phyloP scores from a whole-genome alignment of 2,329 filamentous ascomycete species.

The Fusarium chuoi region DNA sequence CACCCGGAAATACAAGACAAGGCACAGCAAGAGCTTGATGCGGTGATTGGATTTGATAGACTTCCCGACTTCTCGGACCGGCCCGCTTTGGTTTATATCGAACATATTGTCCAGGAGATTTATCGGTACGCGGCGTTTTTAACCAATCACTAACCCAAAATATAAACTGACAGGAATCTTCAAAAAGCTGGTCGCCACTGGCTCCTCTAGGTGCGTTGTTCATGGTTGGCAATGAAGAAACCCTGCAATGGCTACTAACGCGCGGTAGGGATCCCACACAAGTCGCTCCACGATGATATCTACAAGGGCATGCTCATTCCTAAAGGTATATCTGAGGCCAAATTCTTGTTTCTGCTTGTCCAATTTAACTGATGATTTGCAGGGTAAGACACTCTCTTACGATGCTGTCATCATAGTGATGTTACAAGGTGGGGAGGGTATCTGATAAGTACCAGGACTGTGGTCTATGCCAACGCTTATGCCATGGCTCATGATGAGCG shows the following conservation, averaged over 20 bases:
- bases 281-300: conserved; percentile 63
- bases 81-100: conserved; percentile 54
- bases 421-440: conserved; percentile 2
- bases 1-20: conserved; percentile 58
- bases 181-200: conserved; percentile 53
- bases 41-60: conserved; percentile 52
- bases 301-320: conserved; percentile 68
- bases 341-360: no score
- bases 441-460: conserved; percentile 44
- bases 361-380: conserved; percentile 2
- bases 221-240: background rate
- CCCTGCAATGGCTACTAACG: conserved; percentile 20
- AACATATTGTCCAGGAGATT: conserved; percentile 57
- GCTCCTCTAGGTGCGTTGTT: conserved; percentile 54
- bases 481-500: conserved; percentile 56
- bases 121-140: conserved; percentile 46
- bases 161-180: background rate
- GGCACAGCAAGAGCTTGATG: conserved; percentile 58
- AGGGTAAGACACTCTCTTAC: conserved; percentile 32
- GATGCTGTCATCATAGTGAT: background rate
- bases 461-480: conserved; percentile 55
- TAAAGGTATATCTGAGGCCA: conserved; percentile 51
- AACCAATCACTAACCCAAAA: background rate
- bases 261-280: conserved; percentile 61
- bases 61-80: conserved; percentile 60